Conservation (phyloP, 768 basidiomycete species). For the Crepidotus variabilis region DNA sequence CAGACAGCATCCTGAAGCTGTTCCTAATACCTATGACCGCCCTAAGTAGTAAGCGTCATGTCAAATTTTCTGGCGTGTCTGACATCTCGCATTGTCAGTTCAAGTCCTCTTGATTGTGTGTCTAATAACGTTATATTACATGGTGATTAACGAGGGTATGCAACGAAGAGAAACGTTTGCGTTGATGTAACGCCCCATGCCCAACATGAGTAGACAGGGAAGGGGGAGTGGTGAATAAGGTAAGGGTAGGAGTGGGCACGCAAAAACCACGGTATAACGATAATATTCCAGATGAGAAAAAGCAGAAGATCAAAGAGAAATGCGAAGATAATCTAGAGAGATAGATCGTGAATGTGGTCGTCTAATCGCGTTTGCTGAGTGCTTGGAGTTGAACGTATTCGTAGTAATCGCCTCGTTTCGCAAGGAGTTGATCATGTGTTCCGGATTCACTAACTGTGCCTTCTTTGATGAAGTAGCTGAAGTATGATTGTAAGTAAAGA, state of each 20-base stretch:
- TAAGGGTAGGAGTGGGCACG: not conserved
- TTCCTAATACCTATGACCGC: too few species aligned
- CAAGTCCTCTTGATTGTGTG: not conserved
- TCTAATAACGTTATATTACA: not conserved
- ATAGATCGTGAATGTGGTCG: not conserved
- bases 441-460: constrained; percentile 83
- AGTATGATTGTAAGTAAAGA: constrained; percentile 9
- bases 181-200: not conserved
- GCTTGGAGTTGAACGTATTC: constrained; percentile 90
- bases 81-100: not conserved
- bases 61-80: too few species aligned
- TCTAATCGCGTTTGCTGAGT: constrained; percentile 45
- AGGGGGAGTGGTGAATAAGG: not conserved
- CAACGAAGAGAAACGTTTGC: not conserved
- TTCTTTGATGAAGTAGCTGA: constrained; percentile 86
- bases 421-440: constrained; percentile 80
- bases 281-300: not conserved
- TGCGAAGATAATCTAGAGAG: not conserved
- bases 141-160: not conserved
- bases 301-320: not conserved
- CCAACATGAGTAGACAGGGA: not conserved
- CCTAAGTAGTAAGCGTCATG: too few species aligned
- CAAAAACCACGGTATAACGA: not conserved
- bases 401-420: constrained; percentile 65
- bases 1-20: too few species aligned